A percentile compares a stretch with the other conserved stretches of the same genome.
These are phyloP conservation scores for Alopecurus myosuroides DNA, from an alignment of 176 grass and related monocot species.

Conservation along the genomic window DNA sequence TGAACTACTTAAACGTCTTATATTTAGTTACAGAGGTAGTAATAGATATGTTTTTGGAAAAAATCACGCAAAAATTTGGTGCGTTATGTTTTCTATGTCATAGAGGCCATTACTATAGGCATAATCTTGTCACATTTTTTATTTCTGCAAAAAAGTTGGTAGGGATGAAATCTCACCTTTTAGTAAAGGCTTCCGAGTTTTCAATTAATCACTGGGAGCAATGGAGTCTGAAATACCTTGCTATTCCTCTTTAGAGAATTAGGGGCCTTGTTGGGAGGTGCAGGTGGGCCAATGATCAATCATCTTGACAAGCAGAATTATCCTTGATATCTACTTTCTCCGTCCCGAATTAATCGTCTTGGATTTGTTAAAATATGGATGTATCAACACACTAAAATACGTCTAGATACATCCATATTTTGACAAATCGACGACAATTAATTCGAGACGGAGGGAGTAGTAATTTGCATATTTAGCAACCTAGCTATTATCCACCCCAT, in stretches of 20 bases:
- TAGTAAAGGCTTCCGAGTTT: not conserved
- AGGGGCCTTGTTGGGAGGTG: constrained; percentile 5
- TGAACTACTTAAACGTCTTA: too few species aligned
- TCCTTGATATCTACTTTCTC: too few species aligned
- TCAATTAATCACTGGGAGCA: not conserved
- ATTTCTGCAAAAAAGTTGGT: not conserved
- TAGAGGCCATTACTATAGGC: not conserved
- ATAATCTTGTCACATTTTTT: not conserved
- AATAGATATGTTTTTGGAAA: not conserved
- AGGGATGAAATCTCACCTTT: not conserved
- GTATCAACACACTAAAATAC: too few species aligned
- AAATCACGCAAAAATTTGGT: not conserved
- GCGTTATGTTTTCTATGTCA: not conserved
- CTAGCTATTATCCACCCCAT: not conserved
- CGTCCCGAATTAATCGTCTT: too few species aligned
- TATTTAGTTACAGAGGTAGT: too few species aligned
- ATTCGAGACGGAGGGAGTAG: too few species aligned
- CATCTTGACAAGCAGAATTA: not conserved
- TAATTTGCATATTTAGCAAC: not conserved
- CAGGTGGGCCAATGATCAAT: constrained; percentile 4
- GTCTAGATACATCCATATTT: too few species aligned
- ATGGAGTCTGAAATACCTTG: not conserved
- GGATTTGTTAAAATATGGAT: too few species aligned
- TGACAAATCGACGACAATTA: too few species aligned
- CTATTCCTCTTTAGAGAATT: not conserved